Evolutionary conservation across 441 rosid genomes (phyloP).

Genomic region (Pelargonium myrrhifolium): DNA sequence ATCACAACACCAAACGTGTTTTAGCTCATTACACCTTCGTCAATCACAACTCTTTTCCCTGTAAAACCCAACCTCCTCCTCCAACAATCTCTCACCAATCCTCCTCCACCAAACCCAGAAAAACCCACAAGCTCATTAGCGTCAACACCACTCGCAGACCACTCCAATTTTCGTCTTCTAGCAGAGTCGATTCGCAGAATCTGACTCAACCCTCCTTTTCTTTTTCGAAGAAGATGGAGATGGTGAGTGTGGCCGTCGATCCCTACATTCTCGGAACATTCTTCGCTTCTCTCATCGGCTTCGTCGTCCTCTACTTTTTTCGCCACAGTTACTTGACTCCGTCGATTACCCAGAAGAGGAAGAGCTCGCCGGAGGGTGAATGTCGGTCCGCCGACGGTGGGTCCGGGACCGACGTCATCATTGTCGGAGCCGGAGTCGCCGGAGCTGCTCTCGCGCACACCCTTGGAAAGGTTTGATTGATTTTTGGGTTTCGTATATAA

Average conservation of each 20-base stretch:
- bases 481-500: not conserved
- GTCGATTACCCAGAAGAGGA: not conserved
- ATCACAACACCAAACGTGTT: not conserved
- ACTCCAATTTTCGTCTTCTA: not conserved
- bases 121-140: not conserved
- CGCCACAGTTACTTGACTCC: conserved; percentile 13
- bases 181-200: not conserved
- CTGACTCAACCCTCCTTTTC: not conserved
- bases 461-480: conserved; percentile 8
- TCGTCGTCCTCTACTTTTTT: conserved; percentile 32
- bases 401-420: not conserved
- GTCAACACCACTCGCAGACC: not conserved
- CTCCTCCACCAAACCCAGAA: not conserved
- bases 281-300: conserved; percentile 35
- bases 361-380: not conserved
- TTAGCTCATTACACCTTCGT: not conserved
- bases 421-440: conserved; percentile 19
- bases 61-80: not conserved
- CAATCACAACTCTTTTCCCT: not conserved
- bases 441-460: conserved; percentile 18
- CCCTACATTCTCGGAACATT: conserved; percentile 30
- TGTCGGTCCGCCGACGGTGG: not conserved
- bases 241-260: conserved; percentile 18
- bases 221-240: conserved; percentile 9
- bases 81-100: not conserved